Base-by-base conservation (phyloP, 768 basidiomycete genomes). In the Tylopilus felleus region DNA sequence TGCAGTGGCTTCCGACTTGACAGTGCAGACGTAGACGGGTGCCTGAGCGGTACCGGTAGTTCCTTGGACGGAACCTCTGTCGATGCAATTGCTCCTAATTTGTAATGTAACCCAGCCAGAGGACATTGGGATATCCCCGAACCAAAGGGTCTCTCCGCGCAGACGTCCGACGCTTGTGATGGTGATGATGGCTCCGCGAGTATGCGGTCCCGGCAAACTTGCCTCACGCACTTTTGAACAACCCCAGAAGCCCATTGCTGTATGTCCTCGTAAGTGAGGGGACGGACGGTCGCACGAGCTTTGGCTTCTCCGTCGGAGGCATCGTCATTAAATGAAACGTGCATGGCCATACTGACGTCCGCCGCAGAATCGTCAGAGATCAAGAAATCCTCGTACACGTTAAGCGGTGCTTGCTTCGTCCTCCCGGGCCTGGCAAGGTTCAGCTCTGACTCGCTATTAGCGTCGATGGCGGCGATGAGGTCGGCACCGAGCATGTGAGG, bases 401-500 rank as follows among this genome's bases (percentile, higher is more conserved):
- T 45, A 16, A 52, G 44, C 17, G 57, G 50, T 1, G 40, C 14
- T 29, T 2, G 14, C 3, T 13, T 28, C 8, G 29, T 40, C 38
- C 47, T 56, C 42, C 36, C 33, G 29, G 40, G 8, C 23, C 21
- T 33, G 22, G 25, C 33, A 23, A 63, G 51, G 35, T 64, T 61
- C 7, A 68, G 31, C 13, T 27, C 66, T 1, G 61, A 58, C 38
- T 66, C 65, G 55, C 61, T 65, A 22, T 66, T 65, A 33, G 66
- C 58, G 36, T 66, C 61, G 29, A 66, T 58, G 4, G 65, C 65
- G 6, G 66, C 65, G 13, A 66, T 60, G 29, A 66, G 66, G 35
- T 66, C 66, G 14, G 64, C 44, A 19, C 66, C 65, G 2, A 66
- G 65, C 16, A 66, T 66, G 22, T 54, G 59, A 40, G 65, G 65